Conservation (phyloP, 139 green algal genomes). For the Deuterostichococcus epilithicus region DNA sequence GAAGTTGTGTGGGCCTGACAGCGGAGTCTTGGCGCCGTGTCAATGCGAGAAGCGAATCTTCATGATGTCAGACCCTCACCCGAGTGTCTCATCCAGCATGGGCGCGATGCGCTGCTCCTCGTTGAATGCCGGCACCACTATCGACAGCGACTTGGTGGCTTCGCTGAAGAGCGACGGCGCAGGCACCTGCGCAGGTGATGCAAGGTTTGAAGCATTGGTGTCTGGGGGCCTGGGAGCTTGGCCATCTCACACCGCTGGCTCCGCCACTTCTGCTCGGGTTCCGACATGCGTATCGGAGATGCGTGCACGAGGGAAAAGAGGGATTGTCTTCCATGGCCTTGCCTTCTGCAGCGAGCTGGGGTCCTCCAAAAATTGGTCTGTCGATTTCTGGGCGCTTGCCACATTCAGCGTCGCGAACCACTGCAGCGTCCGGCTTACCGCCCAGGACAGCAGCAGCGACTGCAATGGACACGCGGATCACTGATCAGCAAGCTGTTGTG, state of each 20-base stretch:
- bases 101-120: constrained; percentile 79
- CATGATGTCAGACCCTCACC: constrained; percentile 14
- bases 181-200: constrained; percentile 30
- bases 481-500: too few species aligned
- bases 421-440: neutral
- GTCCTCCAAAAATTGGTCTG: constrained; percentile 26
- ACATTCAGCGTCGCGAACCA: constrained; percentile 29
- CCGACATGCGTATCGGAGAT: too few species aligned
- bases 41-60: too few species aligned
- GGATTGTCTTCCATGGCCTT: neutral
- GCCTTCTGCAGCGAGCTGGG: constrained; percentile 23
- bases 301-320: neutral
- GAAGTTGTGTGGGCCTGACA: too few species aligned
- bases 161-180: constrained; percentile 60
- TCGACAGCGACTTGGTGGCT: constrained; percentile 65
- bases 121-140: constrained; percentile 93
- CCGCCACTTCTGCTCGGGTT: too few species aligned
- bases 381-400: constrained; percentile 2
- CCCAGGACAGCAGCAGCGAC: neutral
- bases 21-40: too few species aligned
- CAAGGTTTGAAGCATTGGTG: too few species aligned
- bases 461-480: neutral
- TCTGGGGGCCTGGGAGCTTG: too few species aligned
- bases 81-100: constrained; percentile 77
- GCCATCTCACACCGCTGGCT: too few species aligned